Evolutionary conservation across 371 early-diverging fungal species (phyloP), one percentile per base, ranked within the genome.

Genomic region (Mucor velutinosus): DNA sequence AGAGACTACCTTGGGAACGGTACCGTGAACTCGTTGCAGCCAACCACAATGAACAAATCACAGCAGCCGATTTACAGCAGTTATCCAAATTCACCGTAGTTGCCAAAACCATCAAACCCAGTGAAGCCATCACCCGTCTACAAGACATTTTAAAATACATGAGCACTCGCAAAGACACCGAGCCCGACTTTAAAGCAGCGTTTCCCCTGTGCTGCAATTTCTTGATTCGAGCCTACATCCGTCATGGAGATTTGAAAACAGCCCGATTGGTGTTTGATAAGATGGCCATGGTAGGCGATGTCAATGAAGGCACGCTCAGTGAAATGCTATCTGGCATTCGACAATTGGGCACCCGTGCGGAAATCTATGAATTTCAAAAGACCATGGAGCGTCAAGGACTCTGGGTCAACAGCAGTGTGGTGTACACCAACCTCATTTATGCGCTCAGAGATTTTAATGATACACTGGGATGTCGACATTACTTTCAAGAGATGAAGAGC

Each of bases 161-260:
- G 7, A 60, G 61, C 21, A 11, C n/a, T 0, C 45, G 37, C 7
- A 15, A 19, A 14, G 58, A 53, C 5, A 35, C 12, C 3, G 35
- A 27, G 1, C 29, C 29, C 21, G 55, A 41, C 6, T n/a, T 30
- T 0, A 39, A 43, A 11, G 17, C 0, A 41, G 65, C 61, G 0
- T 80, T 79, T 43, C 45, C 65, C 12, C 66, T 58, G 21, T 71
- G 71, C 2, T 80, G 78, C 67, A 83, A 80, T 32, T 78, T 77
- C 72, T 57, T 83, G 47, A 69, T 83, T 55, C 66, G 73, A 55
- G n/a, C 64, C 11, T 80, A 73, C 33, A 59, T 80, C 4, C 27
- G 29, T 1, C 21, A 63, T 4, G 60, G 60, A 1, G 71, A 80
- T 47, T 19, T 80, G 7, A 57, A 68, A 21, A 69, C 76, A 3